Evolutionary conservation across 2,329 filamentous ascomycete genomes (phyloP), one percentile per base, ranked within the genome.

Genomic region (Scopulariopsis brevicaulis): DNA sequence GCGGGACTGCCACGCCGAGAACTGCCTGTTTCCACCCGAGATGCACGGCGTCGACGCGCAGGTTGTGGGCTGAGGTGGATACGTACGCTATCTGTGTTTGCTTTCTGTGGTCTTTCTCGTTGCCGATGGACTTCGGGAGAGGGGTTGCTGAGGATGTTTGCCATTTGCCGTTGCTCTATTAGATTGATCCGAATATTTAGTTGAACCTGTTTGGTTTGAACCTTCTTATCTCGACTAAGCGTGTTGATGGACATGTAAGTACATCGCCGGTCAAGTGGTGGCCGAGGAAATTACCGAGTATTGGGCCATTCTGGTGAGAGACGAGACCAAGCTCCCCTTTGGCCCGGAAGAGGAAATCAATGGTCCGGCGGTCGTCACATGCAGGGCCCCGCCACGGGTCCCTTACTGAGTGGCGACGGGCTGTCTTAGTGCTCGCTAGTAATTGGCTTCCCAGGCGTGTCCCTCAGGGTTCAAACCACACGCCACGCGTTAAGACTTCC

Each of bases 21-120:
- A 56, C 6, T 66, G 64, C 56, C 46, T 60, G 52, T 66, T 66
- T 48, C 52, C 59, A 0, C 32, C 28, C 15, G 60, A 60, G 18
- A 62, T 65, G 60, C 63, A 66, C 37, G 55, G 59, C 4, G 60
- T 64, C 25, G 62, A 64, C 50, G 32, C 51, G 6, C 28, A n/a
- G 51, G 25, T 53, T 22, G 46, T 50, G 6, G 24, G 14, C 22
- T 46, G n/a, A 46, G 40, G 2, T 46, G n/a, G 40, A 4, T 32
- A 32, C 8, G 18, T 3, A 18, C 10, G 15, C 40, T n/a, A n/a
- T 15, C 40, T 46, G 14, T 15, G 18, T 8, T n/a, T n/a, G 7
- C 18, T 15, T n/a, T 3, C 40, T n/a, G 18, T n/a, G 18, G 14
- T 46, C 18, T 15, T 7, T 46, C 15, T 18, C 7, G 2, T 46